Conservation (phyloP, 768 basidiomycete species). For the Podaxis mareebaensis region DNA sequence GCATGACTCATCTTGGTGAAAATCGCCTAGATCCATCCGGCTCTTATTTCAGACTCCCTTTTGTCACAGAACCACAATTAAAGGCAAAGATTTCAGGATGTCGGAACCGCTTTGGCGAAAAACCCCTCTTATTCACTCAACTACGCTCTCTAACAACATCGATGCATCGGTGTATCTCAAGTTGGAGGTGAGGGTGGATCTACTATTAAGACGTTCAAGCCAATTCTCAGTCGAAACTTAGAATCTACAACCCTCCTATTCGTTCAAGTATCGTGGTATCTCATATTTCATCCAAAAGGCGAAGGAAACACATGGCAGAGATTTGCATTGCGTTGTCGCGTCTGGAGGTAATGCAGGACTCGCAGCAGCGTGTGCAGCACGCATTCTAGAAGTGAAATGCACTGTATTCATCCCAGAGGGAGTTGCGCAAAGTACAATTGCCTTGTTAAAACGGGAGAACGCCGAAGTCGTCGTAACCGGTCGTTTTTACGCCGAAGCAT, state of each 20-base stretch:
- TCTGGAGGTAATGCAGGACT: slow-evolving; percentile 84
- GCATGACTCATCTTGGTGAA: slow-evolving; percentile 14
- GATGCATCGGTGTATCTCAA: slow-evolving; percentile 65
- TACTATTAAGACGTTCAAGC: slow-evolving; percentile 3
- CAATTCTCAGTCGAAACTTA: slow-evolving; percentile 26
- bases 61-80: slow-evolving; percentile 1
- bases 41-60: neutral
- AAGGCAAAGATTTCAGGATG: slow-evolving; percentile 6
- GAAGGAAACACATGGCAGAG: slow-evolving; percentile 48
- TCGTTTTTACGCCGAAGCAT: slow-evolving; percentile 56
- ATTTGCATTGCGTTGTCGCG: slow-evolving; percentile 65
- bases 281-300: slow-evolving; percentile 60
- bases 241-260: slow-evolving; percentile 73
- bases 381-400: slow-evolving; percentile 54
- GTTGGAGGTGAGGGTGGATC: slow-evolving; percentile 56
- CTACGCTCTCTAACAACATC: slow-evolving; percentile 51
- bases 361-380: slow-evolving; percentile 66
- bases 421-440: slow-evolving; percentile 47
- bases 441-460: slow-evolving; percentile 50
- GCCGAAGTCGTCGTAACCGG: slow-evolving; percentile 64
- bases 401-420: slow-evolving; percentile 68
- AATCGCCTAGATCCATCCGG: neutral
- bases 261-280: slow-evolving; percentile 78
- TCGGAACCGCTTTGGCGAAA: slow-evolving; percentile 47
- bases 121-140: slow-evolving; percentile 68